Conservation (phyloP, 139 green algal species). For the Medakamo hakoo region DNA sequence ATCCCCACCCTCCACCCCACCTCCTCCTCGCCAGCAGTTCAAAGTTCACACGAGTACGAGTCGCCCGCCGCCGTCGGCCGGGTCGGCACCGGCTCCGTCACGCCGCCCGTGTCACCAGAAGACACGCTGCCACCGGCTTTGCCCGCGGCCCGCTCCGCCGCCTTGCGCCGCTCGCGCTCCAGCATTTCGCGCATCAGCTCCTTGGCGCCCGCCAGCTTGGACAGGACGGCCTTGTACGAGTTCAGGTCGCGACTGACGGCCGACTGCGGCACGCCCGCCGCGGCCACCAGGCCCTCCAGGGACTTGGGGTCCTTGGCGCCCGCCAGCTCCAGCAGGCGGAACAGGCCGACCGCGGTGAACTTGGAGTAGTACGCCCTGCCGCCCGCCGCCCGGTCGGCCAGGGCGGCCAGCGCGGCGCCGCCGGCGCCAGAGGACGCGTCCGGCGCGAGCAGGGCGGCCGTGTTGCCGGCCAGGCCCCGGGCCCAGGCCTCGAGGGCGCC, state of each 20-base stretch:
- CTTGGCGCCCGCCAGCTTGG: slow-evolving; percentile 72
- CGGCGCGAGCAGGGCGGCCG: slow-evolving; percentile 26
- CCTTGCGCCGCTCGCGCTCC: slow-evolving; percentile 66
- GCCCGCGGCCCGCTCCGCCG: slow-evolving; percentile 41
- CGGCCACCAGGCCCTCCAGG: slow-evolving; percentile 51
- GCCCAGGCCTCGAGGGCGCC: slow-evolving; percentile 37
- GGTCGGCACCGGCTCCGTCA: too few relatives aligned
- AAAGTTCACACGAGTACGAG: too few relatives aligned
- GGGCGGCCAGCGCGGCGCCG: slow-evolving; percentile 25
- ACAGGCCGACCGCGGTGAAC: slow-evolving; percentile 86
- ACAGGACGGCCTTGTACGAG: slow-evolving; percentile 78
- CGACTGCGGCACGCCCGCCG: slow-evolving; percentile 48
- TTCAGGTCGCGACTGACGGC: slow-evolving; percentile 71
- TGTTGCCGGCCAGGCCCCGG: slow-evolving; percentile 17
- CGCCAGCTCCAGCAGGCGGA: slow-evolving; percentile 75
- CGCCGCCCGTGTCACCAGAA: neutral
- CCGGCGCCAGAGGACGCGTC: too few relatives aligned
- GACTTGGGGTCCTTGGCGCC: slow-evolving; percentile 68
- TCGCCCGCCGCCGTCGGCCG: too few relatives aligned
- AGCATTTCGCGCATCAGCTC: slow-evolving; percentile 72
- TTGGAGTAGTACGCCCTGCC: slow-evolving; percentile 70
- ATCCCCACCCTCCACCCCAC: too few relatives aligned
- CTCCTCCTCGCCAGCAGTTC: too few relatives aligned
- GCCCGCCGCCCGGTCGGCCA: slow-evolving; percentile 25
- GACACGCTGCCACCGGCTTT: slow-evolving; percentile 5